A percentile compares a stretch with the other conserved stretches of the same genome.
Evolutionary conservation across 2,329 filamentous ascomycete species (phyloP).

Genomic region (Rutstroemia sp.): DNA sequence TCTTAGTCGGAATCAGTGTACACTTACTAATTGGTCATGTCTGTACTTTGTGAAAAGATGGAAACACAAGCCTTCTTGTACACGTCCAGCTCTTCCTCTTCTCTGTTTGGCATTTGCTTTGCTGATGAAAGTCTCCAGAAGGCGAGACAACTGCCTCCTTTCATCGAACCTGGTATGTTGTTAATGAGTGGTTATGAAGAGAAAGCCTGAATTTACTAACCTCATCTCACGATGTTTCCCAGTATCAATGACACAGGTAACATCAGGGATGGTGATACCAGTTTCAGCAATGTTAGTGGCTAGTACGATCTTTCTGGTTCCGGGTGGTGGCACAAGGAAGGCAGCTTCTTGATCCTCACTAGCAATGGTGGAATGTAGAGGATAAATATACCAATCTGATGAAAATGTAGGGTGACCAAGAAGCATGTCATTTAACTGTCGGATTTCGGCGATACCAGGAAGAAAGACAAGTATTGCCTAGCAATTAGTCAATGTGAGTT

Average conservation of each 20-base stretch:
- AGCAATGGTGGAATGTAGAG: slow-evolving; percentile 88
- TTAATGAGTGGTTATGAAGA: slow-evolving; percentile 4
- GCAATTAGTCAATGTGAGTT: too few relatives aligned
- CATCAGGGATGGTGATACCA: slow-evolving; percentile 95
- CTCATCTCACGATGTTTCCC: slow-evolving; percentile 97
- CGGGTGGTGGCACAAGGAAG: slow-evolving; percentile 75
- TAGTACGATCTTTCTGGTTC: slow-evolving; percentile 84
- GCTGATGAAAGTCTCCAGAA: slow-evolving; percentile 93
- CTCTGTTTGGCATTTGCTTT: slow-evolving; percentile 93
- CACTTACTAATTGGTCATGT: slow-evolving; percentile 58
- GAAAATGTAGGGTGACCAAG: slow-evolving; percentile 69
- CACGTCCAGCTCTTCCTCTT: slow-evolving; percentile 86
- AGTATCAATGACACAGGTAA: slow-evolving; percentile 93
- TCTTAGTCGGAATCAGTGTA: not conserved
- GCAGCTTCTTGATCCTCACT: slow-evolving; percentile 95
- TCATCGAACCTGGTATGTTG: slow-evolving; percentile 61
- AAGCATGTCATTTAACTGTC: slow-evolving; percentile 79
- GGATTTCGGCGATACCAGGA: slow-evolving; percentile 89
- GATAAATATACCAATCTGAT: slow-evolving; percentile 75
- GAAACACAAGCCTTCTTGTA: slow-evolving; percentile 91
- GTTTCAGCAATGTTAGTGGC: slow-evolving; percentile 98
- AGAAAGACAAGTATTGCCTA: slow-evolving; percentile 87
- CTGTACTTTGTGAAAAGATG: slow-evolving; percentile 89
- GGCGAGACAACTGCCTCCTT: slow-evolving; percentile 76
- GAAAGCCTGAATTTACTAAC: slow-evolving; percentile 7